Evolutionary conservation across 164 flowering plant genomes (phyloP).

Genomic region (Sedum album): DNA sequence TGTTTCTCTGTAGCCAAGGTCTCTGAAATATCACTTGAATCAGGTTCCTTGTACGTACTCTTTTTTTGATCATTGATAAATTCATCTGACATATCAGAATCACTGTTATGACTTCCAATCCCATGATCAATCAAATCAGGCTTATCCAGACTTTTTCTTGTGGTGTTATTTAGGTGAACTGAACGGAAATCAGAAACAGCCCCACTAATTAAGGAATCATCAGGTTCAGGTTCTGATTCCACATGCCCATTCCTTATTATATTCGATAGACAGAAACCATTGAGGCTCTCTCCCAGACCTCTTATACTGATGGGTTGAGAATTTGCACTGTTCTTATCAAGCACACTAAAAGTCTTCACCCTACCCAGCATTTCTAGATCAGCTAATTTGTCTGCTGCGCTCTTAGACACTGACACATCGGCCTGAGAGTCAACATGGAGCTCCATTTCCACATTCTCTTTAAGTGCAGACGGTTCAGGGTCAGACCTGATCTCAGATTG

Average conservation of each 20-base stretch:
- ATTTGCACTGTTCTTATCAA: constrained; percentile 26
- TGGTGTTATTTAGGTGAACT: constrained; percentile 5
- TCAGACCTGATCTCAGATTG: constrained; percentile 17
- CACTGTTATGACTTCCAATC: constrained; percentile 10
- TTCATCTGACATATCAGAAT: neutral
- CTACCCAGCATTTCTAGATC: constrained; percentile 2
- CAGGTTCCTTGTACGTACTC: constrained; percentile 17
- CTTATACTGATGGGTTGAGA: neutral
- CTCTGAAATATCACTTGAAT: constrained; percentile 20
- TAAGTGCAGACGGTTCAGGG: constrained; percentile 27
- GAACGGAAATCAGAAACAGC: constrained; percentile 4
- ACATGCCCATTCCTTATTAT: neutral
- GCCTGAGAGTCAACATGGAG: constrained; percentile 9
- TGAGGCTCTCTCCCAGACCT: neutral
- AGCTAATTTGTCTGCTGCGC: neutral
- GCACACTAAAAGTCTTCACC: constrained; percentile 17
- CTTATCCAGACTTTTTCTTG: constrained; percentile 14
- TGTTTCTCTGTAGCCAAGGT: neutral
- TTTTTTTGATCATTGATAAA: neutral
- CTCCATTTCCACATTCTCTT: constrained; percentile 21
- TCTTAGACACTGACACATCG: constrained; percentile 10
- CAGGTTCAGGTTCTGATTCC: constrained; percentile 16
- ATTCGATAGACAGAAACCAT: constrained; percentile 4
- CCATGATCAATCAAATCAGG: constrained; percentile 28
- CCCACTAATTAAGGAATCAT: constrained; percentile 14